A percentile compares a stretch with the other conserved stretches of the same genome.
phyloP scores from a whole-genome alignment of 202 grass and related monocot genomes.

The Eragrostis tef region DNA sequence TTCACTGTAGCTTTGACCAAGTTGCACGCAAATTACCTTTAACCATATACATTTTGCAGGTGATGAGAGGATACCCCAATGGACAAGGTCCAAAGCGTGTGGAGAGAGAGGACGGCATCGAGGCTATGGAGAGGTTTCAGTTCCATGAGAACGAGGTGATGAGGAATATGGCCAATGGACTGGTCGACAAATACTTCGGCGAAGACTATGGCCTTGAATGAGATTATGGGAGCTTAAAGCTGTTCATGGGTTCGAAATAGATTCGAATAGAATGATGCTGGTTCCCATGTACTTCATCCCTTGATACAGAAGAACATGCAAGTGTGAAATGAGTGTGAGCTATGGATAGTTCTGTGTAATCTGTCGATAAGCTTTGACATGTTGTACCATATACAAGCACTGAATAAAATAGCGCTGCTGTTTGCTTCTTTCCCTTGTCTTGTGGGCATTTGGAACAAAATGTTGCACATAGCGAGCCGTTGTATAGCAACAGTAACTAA shows the following conservation, averaged over 20 bases:
- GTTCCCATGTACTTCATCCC: conserved; percentile 31
- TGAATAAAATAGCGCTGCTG: neutral
- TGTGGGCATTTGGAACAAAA: neutral
- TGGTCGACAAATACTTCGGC: conserved; percentile 91
- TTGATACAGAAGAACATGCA: neutral
- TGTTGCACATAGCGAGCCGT: neutral
- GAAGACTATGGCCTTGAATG: conserved; percentile 80
- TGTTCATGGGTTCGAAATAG: neutral
- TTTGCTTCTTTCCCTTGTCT: neutral
- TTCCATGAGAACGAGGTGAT: conserved; percentile 95
- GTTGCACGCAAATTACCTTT: neutral
- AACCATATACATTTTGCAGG: conserved; percentile 48
- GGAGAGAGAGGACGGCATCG: conserved; percentile 80
- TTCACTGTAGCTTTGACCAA: neutral
- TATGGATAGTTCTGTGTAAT: conserved; percentile 9
- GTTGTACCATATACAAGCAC: conserved; percentile 16
- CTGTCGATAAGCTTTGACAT: neutral
- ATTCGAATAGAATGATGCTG: neutral
- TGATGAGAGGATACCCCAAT: conserved; percentile 88
- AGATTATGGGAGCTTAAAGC: conserved; percentile 28
- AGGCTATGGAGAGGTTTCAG: conserved; percentile 96
- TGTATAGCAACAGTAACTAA: neutral
- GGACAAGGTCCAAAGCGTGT: conserved; percentile 81
- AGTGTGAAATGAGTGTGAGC: conserved; percentile 31
- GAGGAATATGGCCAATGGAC: conserved; percentile 86